Conservation (phyloP, 2,329 filamentous ascomycete species). For the Botrytis aclada region DNA sequence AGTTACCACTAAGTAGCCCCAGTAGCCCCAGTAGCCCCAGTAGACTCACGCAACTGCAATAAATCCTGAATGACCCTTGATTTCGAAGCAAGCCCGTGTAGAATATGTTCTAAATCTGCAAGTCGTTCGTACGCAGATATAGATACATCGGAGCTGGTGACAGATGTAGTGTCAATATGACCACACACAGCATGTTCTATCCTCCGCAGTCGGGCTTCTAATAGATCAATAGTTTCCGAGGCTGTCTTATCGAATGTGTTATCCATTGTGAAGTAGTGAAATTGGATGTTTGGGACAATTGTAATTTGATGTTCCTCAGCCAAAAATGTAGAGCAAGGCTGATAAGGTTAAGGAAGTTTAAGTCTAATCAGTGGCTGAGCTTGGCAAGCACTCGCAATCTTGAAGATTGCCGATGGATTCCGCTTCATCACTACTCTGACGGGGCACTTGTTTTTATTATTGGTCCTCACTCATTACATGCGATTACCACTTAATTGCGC, state of each 20-base stretch:
- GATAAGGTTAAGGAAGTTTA: background rate
- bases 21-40: background rate
- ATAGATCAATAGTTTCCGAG: constrained; percentile 35
- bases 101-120: constrained; percentile 27
- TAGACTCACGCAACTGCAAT: constrained; percentile 34
- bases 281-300: background rate
- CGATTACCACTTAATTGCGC: constrained; percentile 5
- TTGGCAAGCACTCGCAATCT: background rate
- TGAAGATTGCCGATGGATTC: background rate
- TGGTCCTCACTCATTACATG: background rate
- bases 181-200: constrained; percentile 36
- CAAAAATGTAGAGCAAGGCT: constrained; percentile 5
- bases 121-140: constrained; percentile 24
- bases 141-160: constrained; percentile 16
- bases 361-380: constrained; percentile 6
- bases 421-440: background rate
- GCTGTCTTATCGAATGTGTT: constrained; percentile 36
- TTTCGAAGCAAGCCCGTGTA: constrained; percentile 34
- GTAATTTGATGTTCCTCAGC: background rate
- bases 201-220: constrained; percentile 35
- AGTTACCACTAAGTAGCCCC: constrained; percentile 16
- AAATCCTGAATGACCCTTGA: constrained; percentile 37
- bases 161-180: constrained; percentile 22
- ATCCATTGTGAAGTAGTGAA: constrained; percentile 27
- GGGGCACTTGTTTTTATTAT: background rate